Evolutionary conservation across 805 yeast species (phyloP), one percentile per base, ranked within the genome.

Genomic region (Sugiyamaella valdiviana): DNA sequence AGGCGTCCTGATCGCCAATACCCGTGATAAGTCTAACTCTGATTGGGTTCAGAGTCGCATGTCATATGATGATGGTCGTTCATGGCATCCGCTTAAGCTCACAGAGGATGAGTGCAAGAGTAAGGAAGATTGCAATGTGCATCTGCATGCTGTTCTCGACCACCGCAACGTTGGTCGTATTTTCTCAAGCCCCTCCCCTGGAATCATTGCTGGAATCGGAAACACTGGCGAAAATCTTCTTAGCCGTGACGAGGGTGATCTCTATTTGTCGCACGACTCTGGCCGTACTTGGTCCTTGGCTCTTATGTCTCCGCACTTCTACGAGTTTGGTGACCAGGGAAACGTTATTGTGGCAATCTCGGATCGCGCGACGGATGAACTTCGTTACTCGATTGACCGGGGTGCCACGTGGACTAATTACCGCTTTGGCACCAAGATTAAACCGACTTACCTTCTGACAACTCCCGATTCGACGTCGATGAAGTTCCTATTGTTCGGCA

Each of bases 321-420:
- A 76, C 52, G 73, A 80, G 1, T 80, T 79, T 66, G 95, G 91
- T 42, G 95, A 87, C 63, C 78, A 76, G 50, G 96, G 95, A 29
- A 84, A 86, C 58, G 63, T 87, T 9, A 74, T 85, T 15, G 63
- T 83, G 2, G 83, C 86, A 1, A 63, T 78, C 3, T 57, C 62
- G 0, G 70, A 71, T 45, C 63, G 64, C 5, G 61, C 63, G 3
- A 59, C 66, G n/a, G 55, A 65, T n/a, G 65, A 65, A 32, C 56
- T 72, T 39, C 68, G 63, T 47, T 87, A 73, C 57, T 81, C 95
- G 0, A 60, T 81, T 12, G 90, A 87, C 61, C 88, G 84, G 60
- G 96, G 96, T 39, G 61, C 69, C 29, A 63, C 82, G 2, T 87
- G 93, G 90, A 51, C 61, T 3, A 70, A 70, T 36, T 66, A 69